These are phyloP conservation scores for Ceratocystis albifundus DNA, from an alignment of 2,329 filamentous ascomycete genomes.

Conservation along the genomic window DNA sequence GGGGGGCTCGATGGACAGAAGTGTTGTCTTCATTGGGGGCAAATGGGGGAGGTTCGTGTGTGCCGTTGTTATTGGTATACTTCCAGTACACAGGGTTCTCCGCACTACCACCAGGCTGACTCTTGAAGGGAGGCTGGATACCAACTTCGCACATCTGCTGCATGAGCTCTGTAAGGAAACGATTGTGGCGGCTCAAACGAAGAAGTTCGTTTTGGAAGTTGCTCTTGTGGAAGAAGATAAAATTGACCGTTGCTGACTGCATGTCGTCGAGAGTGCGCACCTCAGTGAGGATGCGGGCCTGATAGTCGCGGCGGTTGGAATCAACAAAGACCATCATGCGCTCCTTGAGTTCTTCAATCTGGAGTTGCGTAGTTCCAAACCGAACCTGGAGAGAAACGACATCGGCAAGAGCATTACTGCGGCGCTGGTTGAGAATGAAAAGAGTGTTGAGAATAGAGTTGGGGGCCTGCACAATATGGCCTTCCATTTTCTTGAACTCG, in stretches of 20 bases:
- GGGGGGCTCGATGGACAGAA: slow-evolving; percentile 12
- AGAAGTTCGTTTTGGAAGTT: slow-evolving; percentile 93
- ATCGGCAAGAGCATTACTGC: slow-evolving; percentile 79
- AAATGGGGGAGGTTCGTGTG: slow-evolving; percentile 1
- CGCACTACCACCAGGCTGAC: slow-evolving; percentile 55
- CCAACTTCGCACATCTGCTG: slow-evolving; percentile 69
- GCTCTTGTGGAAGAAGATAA: slow-evolving; percentile 95
- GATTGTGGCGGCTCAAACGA: slow-evolving; percentile 81
- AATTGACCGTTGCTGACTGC: slow-evolving; percentile 75
- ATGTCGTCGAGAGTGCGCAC: slow-evolving; percentile 68
- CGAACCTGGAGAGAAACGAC: slow-evolving; percentile 73
- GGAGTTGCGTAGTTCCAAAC: slow-evolving; percentile 71
- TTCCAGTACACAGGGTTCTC: slow-evolving; percentile 53
- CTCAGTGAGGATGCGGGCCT: slow-evolving; percentile 75
- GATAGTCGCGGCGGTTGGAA: slow-evolving; percentile 79
- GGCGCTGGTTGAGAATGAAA: slow-evolving; percentile 89
- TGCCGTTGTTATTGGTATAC: slow-evolving; percentile 24
- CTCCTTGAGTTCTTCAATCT: slow-evolving; percentile 71
- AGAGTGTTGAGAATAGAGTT: slow-evolving; percentile 88
- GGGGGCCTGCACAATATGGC: slow-evolving; percentile 87
- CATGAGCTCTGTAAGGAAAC: slow-evolving; percentile 88
- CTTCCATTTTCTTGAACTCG: slow-evolving; percentile 98
- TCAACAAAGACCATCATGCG: slow-evolving; percentile 74
- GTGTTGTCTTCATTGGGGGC: slow-evolving; percentile 15
- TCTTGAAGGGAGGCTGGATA: slow-evolving; percentile 61